These are phyloP conservation scores for Scytalidium lignicola DNA, from an alignment of 2,329 filamentous ascomycete genomes.

Conservation along the genomic window DNA sequence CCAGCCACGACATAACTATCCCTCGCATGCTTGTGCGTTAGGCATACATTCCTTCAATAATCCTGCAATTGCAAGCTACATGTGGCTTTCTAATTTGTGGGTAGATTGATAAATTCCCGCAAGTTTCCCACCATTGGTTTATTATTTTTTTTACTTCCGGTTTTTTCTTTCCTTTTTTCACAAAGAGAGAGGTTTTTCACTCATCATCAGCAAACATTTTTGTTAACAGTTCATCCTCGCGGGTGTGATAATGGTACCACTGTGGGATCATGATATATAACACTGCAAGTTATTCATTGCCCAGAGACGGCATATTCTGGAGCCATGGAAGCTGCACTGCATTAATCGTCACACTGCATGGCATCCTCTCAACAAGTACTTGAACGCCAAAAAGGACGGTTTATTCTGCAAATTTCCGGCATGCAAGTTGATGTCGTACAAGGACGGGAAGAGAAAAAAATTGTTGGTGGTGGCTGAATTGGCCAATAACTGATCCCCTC, in stretches of 20 bases:
- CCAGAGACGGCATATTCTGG: not conserved
- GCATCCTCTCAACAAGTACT: not conserved
- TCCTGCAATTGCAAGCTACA: not conserved
- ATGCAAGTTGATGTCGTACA: not conserved
- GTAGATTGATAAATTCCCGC: too few relatives aligned
- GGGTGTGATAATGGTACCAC: too few relatives aligned
- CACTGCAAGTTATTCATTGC: not conserved
- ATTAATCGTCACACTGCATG: not conserved
- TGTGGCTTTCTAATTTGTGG: not conserved
- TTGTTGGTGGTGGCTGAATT: not conserved
- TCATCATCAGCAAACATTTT: too few relatives aligned
- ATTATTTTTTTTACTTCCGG: too few relatives aligned
- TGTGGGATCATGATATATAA: too few relatives aligned
- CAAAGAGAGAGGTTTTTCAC: too few relatives aligned
- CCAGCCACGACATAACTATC: not conserved
- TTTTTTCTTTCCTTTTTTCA: too few relatives aligned
- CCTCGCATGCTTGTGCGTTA: not conserved
- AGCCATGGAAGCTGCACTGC: not conserved
- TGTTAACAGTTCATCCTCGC: too few relatives aligned
- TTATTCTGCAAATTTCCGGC: not conserved
- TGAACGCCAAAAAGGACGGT: not conserved
- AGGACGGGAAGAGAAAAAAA: not conserved
- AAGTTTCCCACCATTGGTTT: too few relatives aligned
- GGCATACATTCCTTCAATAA: too few relatives aligned
- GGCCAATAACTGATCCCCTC: not conserved